A percentile compares a stretch with the other conserved stretches of the same genome.
Conservation (phyloP, 2,329 filamentous ascomycete species). For the Colletotrichum sp. region DNA sequence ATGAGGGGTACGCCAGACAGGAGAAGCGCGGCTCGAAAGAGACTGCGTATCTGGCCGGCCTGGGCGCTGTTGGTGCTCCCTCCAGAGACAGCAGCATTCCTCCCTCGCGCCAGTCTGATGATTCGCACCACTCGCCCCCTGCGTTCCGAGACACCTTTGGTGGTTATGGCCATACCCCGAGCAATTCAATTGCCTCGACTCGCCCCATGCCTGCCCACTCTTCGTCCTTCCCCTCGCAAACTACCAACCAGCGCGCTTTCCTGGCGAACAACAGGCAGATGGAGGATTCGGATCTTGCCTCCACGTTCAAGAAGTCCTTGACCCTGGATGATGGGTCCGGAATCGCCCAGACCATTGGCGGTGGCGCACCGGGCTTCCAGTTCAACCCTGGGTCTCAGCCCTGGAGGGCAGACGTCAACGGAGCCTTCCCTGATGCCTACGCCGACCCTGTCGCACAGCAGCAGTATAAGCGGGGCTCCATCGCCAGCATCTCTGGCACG, state of each 20-base stretch:
- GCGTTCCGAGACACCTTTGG: conserved; percentile 35
- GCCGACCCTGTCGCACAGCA: conserved; percentile 31
- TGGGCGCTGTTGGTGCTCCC: conserved; percentile 39
- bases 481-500: conserved; percentile 44
- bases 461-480: conserved; percentile 37
- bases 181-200: conserved; percentile 52
- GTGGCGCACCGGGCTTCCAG: conserved; percentile 43
- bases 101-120: conserved; percentile 58
- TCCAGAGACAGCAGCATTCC: conserved; percentile 62
- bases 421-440: conserved; percentile 34
- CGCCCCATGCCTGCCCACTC: conserved; percentile 49
- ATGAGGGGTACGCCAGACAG: conserved; percentile 18
- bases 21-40: conserved; percentile 40
- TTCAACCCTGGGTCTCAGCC: conserved; percentile 52
- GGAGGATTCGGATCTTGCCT: conserved; percentile 39
- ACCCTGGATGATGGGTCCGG: conserved; percentile 35
- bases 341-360: conserved; percentile 16
- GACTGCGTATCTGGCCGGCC: conserved; percentile 44
- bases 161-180: conserved; percentile 41
- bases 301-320: conserved; percentile 37
- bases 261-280: conserved; percentile 41
- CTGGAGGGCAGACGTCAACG: conserved; percentile 45
- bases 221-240: conserved; percentile 52
- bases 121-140: conserved; percentile 36
- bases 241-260: conserved; percentile 40